phyloP scores from a whole-genome alignment of 169 alveolate genomes.

The Toxoplasma gondii region DNA sequence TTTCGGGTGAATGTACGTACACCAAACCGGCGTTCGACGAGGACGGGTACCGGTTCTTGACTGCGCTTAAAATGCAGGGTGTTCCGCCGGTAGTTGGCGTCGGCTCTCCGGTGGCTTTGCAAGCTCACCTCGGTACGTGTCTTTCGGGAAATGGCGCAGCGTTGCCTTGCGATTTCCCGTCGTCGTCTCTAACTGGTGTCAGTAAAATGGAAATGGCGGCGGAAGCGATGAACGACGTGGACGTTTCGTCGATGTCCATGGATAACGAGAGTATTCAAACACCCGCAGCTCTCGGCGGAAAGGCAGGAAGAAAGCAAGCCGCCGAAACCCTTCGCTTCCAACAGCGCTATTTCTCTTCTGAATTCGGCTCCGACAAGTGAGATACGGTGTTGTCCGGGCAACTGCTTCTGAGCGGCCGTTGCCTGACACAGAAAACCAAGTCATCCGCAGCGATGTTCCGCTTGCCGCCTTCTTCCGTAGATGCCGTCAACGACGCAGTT shows the following conservation, averaged over 20 bases:
- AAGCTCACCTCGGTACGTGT: not conserved
- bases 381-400: not conserved
- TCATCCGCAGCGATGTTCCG: too few species aligned
- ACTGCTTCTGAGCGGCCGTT: not conserved
- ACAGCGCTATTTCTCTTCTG: constrained; percentile 61
- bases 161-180: not conserved
- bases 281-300: not conserved
- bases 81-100: constrained; percentile 67
- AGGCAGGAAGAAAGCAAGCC: constrained; percentile 23
- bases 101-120: constrained; percentile 37
- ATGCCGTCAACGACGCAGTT: too few species aligned
- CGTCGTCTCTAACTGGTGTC: not conserved
- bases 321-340: constrained; percentile 48
- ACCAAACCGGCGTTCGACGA: constrained; percentile 60
- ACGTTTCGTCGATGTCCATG: not conserved
- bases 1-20: constrained; percentile 65
- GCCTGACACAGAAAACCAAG: too few species aligned
- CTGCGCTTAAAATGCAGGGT: constrained; percentile 68
- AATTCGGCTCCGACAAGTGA: constrained; percentile 65
- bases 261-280: not conserved
- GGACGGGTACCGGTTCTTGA: constrained; percentile 60
- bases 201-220: not conserved
- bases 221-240: not conserved
- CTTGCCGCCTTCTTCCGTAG: too few species aligned
- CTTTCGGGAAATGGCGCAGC: not conserved